Evolutionary conservation across 2,329 filamentous ascomycete genomes (phyloP), one percentile per base, ranked within the genome.

Genomic region (Penicillium sp.): DNA sequence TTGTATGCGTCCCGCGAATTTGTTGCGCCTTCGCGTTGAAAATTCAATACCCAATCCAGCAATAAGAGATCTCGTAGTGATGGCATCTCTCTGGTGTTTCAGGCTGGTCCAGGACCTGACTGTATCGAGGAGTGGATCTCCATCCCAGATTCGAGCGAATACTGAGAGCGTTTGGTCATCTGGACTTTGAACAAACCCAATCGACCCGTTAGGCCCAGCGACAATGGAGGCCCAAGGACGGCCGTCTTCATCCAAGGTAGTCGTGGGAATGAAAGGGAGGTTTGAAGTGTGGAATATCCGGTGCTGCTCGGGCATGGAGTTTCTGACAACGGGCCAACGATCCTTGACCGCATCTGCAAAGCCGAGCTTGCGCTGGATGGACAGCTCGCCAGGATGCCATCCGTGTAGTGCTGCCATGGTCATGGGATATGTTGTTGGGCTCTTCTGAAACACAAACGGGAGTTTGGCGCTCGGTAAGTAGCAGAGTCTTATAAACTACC

Each of bases 201-300:
- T 54, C 4, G 58, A 48, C 4, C 65, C 65, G 4, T 35, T 52
- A n/a, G 49, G 3, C 4, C 65, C 65, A 22, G 65, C 59, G n/a
- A 66, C 51, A 20, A 67, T 61, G 6, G 63, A 58, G 3, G 57
- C 63, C 65, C 65, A 67, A 4, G 65, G 65, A 17, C 61, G 61
- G 4, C 63, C 65, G 14, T 58, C 8, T 41, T 60, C 55, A 50
- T 67, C 65, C n/a, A 63, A 34, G n/a, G 59, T 61, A 22, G 65
- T 60, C 15, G 63, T 25, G 15, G 65, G 65, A 22, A 67, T 63
- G 39, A 67, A 66, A 4, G 52, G 56, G 5, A 67, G 50, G 43
- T 67, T 66, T 6, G 63, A 64, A 1, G 65, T 66, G 48, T 66
- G 58, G 25, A 67, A 67, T 3, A 66, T 37, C 22, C 63, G 65